These are phyloP conservation scores for Mycena vulgaris DNA, from an alignment of 768 basidiomycete species.

Conservation along the genomic window DNA sequence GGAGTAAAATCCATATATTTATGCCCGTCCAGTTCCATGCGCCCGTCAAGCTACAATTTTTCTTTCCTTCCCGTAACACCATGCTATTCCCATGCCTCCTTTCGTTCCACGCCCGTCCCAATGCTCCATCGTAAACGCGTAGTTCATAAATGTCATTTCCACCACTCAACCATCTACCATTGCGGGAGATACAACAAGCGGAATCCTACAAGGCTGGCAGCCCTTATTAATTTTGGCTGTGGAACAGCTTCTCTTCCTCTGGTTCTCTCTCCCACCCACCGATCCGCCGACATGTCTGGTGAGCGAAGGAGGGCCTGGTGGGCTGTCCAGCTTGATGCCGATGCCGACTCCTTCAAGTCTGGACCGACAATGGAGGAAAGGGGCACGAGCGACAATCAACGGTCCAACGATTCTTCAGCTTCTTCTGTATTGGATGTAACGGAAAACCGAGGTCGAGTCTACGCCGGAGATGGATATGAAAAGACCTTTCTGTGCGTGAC, in stretches of 20 bases:
- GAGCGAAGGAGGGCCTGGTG: background rate
- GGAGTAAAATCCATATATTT: slow-evolving; percentile 19
- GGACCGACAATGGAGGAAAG: too few species aligned
- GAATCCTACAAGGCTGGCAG: slow-evolving; percentile 10
- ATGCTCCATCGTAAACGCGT: slow-evolving; percentile 13
- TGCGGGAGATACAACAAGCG: slow-evolving; percentile 2
- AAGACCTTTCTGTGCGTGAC: background rate
- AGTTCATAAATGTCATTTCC: slow-evolving; percentile 9
- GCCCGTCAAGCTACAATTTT: slow-evolving; percentile 12
- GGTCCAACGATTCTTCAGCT: too few species aligned
- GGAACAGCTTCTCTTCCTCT: slow-evolving; percentile 4
- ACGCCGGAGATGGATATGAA: too few species aligned
- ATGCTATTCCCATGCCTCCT: slow-evolving; percentile 17
- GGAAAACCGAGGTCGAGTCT: too few species aligned
- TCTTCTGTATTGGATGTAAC: too few species aligned
- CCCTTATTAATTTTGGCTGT: slow-evolving; percentile 4
- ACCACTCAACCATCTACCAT: slow-evolving; percentile 14
- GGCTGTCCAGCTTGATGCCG: too few species aligned
- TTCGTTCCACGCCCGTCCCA: slow-evolving; percentile 7
- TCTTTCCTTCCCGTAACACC: slow-evolving; percentile 11
- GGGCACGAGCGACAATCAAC: too few species aligned
- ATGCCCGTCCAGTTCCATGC: slow-evolving; percentile 13
- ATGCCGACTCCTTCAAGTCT: too few species aligned
- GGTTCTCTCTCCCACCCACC: background rate
- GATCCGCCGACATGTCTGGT: background rate